Evolutionary conservation across 371 early-diverging fungal species (phyloP), one percentile per base, ranked within the genome.

Genomic region (Saksenaea vasiformis): DNA sequence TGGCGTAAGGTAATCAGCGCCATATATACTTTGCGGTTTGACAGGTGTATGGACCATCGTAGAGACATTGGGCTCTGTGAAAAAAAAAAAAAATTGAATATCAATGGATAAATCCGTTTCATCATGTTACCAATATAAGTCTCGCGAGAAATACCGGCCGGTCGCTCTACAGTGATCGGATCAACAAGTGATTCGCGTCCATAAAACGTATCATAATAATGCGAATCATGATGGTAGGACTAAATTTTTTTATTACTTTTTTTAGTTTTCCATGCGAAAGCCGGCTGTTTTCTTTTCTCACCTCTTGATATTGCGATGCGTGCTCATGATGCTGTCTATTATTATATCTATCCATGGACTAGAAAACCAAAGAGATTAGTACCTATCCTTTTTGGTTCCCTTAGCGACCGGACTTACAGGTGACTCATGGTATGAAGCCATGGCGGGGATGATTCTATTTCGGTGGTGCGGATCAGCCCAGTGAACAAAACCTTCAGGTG

Each of bases 121-220:
- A 19, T n/a, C 36, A 41, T 51, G 9, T 65, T 68, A 68, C 72
- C 68, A 28, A 68, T 68, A 64, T 68, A 72, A 5, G 68, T 68
- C 39, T 72, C 72, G 19, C 47, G 65, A 26, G 56, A 64, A 44
- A 63, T 43, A 31, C 59, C 60, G n/a, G 43, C 59, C 15, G 34
- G 56, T 41, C 57, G 63, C 19, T 60, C 63, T 35, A 54, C 60
- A 24, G 28, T 43, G 37, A 27, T 34, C 10, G 72, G 72, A 64
- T 72, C 72, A 34, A 72, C 62, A 15, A 68, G 54, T 39, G 72
- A 72, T 56, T 72, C 72, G 31, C 69, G 68, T 19, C 58, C 36
- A 58, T 68, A 41, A 47, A 68, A 72, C 13, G 72, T 72, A 39
- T 64, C 64, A 41, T 72, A 47, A 1, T 22, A 47, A 47, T 47